phyloP scores from a whole-genome alignment of 2,329 filamentous ascomycete genomes.

The Arthroderma sp. region DNA sequence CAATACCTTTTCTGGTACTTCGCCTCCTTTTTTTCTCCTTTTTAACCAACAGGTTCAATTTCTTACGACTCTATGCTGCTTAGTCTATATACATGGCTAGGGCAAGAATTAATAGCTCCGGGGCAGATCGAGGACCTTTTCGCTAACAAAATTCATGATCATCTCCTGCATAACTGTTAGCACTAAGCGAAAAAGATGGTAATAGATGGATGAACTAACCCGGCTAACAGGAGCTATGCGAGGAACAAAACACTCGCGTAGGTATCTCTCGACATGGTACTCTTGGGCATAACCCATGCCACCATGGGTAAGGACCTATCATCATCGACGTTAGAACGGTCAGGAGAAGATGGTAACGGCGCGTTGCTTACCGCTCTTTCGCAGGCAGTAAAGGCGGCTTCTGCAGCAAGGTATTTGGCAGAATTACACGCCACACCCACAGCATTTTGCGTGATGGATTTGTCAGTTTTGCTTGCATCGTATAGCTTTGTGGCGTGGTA shows the following conservation, averaged over 20 bases:
- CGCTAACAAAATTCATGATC: constrained; percentile 34
- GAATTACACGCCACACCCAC: constrained; percentile 49
- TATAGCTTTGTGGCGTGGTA: constrained; percentile 49
- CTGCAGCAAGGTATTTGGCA: constrained; percentile 47
- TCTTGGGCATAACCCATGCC: constrained; percentile 53
- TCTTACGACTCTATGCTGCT: background rate
- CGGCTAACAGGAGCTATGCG: constrained; percentile 45
- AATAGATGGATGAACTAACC: constrained; percentile 5
- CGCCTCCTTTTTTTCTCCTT: background rate
- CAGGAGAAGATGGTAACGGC: constrained; percentile 22
- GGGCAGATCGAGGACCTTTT: constrained; percentile 31
- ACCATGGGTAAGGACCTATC: constrained; percentile 36
- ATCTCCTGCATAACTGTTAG: constrained; percentile 26
- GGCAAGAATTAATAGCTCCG: constrained; percentile 25
- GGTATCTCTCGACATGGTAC: constrained; percentile 49
- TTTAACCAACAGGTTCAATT: background rate
- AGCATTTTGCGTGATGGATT: constrained; percentile 39
- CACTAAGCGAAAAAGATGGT: background rate
- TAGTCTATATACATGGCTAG: background rate
- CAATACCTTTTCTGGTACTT: background rate
- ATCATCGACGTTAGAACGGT: background rate
- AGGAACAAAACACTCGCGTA: constrained; percentile 47
- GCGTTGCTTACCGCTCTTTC: constrained; percentile 50
- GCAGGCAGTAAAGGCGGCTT: constrained; percentile 48
- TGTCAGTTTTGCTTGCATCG: constrained; percentile 41